A percentile compares a stretch with the other conserved stretches of the same genome.
phyloP scores from a whole-genome alignment of 2,329 filamentous ascomycete genomes.

The Ilyonectria destructans region DNA sequence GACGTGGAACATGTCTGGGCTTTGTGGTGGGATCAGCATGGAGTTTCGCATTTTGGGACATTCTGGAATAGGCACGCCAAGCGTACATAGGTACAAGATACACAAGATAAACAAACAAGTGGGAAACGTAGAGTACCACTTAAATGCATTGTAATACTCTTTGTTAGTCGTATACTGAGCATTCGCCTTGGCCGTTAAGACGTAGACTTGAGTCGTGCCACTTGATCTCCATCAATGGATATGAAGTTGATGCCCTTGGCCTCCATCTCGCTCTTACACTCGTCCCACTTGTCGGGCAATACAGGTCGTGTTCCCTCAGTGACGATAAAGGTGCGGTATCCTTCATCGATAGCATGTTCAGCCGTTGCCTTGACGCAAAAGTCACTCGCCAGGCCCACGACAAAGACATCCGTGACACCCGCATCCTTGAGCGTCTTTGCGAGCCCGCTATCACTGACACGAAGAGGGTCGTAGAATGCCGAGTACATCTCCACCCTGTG shows the following conservation, averaged over 20 bases:
- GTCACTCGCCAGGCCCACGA: slow-evolving; percentile 89
- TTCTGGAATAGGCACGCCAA: slow-evolving; percentile 45
- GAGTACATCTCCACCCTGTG: slow-evolving; percentile 91
- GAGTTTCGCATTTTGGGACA: slow-evolving; percentile 51
- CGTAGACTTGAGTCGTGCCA: slow-evolving; percentile 43
- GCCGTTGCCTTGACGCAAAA: slow-evolving; percentile 91
- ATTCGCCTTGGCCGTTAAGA: slow-evolving; percentile 4
- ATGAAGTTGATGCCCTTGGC: slow-evolving; percentile 76
- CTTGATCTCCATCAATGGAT: slow-evolving; percentile 47
- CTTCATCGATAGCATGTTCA: slow-evolving; percentile 81
- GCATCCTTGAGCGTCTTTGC: slow-evolving; percentile 69
- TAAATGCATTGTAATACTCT: slow-evolving; percentile 40
- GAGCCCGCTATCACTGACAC: slow-evolving; percentile 76
- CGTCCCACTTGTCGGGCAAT: slow-evolving; percentile 72
- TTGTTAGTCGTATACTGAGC: slow-evolving; percentile 15
- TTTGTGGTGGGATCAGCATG: slow-evolving; percentile 44
- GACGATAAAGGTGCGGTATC: slow-evolving; percentile 84
- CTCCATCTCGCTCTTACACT: slow-evolving; percentile 68
- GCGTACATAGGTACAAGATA: slow-evolving; percentile 45
- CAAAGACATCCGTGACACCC: slow-evolving; percentile 83
- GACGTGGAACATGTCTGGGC: slow-evolving; percentile 40
- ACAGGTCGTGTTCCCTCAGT: slow-evolving; percentile 86
- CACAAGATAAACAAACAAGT: slow-evolving; percentile 35
- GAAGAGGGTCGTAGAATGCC: slow-evolving; percentile 88
- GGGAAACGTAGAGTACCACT: slow-evolving; percentile 39